Base-by-base conservation (phyloP, 2,329 filamentous ascomycete genomes). In the Colletotrichum liaoningense region DNA sequence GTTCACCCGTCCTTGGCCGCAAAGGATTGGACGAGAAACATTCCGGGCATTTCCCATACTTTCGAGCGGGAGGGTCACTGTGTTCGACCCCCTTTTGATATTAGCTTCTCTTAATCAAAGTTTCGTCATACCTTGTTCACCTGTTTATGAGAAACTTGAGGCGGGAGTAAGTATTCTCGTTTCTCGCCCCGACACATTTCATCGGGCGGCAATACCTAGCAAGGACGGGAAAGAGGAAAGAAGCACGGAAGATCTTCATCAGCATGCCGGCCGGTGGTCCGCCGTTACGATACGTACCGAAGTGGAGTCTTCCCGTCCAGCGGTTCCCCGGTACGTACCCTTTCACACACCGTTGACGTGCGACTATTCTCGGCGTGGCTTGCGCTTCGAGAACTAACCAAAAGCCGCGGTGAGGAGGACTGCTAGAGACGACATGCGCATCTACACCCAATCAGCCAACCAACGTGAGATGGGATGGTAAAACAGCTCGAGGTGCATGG, bases 321-420 rank as follows among this genome's bases (percentile, higher is more conserved):
- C 12, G 33, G 33, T 35, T 12, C 33, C 11, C 3, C n/a, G 16
- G 54, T 35, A 64, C 54, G 65, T 63, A 46, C 6, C 42, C 22
- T 6, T 24, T 19, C 26, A 4, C 12, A n/a, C 22, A 22, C 12
- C 19, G n/a, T 22, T 35, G 58, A 28, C 22, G 42, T 60, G 54
- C 66, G 56, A 46, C 55, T 73, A 73, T 73, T 73, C 67, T 65
- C 55, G 35, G 67, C 26, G 70, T 65, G 70, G 70, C 70, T 73
- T 73, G 70, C 70, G 70, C 70, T 73, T 73, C 46, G 33, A 70
- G 42, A 35, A 52, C 70, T 60, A 73, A 69, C 59, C 70, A 60
- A 22, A 69, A 24, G 16, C 30, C 9, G 28, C 42, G 11, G 33
- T 9, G 56, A 62, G 56, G 38, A 12, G n/a, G 49, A 38, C 46